Percentiles rank a stretch among this genome's conserved stretches.
Conservation (phyloP, 768 basidiomycete genomes). For the Suillus clintonianus region DNA sequence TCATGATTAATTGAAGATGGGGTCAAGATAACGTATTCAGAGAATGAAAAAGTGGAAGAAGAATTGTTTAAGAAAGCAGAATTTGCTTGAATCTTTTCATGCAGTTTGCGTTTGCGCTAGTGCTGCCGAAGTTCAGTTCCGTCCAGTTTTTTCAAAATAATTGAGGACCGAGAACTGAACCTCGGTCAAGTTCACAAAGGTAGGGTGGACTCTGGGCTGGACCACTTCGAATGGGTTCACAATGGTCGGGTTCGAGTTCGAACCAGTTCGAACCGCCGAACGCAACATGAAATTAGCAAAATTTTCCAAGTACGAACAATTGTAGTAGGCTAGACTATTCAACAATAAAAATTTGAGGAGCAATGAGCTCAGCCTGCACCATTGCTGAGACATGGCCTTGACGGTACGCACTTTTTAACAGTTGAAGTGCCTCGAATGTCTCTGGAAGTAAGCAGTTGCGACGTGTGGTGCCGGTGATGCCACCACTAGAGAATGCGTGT, state of each 20-base stretch:
- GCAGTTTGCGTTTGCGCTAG: too few relatives aligned
- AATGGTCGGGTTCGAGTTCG: slow-evolving; percentile 1
- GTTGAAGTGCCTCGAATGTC: slow-evolving; percentile 2
- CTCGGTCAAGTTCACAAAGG: slow-evolving; percentile 1
- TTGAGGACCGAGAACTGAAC: neutral
- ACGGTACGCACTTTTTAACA: neutral
- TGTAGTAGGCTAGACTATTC: slow-evolving; percentile 1
- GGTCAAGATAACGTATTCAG: too few relatives aligned
- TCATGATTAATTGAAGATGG: too few relatives aligned
- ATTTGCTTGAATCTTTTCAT: too few relatives aligned
- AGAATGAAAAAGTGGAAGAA: too few relatives aligned
- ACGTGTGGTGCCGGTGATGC: neutral
- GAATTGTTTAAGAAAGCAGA: too few relatives aligned
- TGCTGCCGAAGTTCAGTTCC: slow-evolving; percentile 8
- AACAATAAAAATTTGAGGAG: neutral
- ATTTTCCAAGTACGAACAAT: neutral
- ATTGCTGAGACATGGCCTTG: neutral
- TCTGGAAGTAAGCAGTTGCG: slow-evolving; percentile 1
- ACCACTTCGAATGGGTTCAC: slow-evolving; percentile 1
- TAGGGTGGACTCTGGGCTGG: neutral
- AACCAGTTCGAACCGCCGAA: slow-evolving; percentile 2
- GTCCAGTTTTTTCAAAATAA: slow-evolving; percentile 1
- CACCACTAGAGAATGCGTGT: slow-evolving; percentile 21
- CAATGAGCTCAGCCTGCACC: neutral
- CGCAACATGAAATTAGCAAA: neutral